Percentiles rank a stretch among this genome's conserved stretches.
These are phyloP conservation scores for Coemansia sp. DNA, from an alignment of 192 early-diverging fungal genomes.

Conservation along the genomic window DNA sequence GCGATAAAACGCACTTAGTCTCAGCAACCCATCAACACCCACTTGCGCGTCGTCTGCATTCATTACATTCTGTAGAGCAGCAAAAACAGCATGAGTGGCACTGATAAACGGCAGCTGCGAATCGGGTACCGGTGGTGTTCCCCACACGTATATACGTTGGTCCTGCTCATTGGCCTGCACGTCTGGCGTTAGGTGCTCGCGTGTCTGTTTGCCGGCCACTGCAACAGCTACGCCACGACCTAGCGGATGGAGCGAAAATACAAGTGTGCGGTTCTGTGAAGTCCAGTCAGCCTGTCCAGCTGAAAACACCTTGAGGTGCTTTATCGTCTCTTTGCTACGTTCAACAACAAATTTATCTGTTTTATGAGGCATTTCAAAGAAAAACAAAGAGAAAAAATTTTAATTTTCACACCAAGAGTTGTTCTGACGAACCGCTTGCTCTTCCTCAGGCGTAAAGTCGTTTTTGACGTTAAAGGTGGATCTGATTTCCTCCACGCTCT, in stretches of 20 bases:
- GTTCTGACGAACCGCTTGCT: slow-evolving; percentile 60
- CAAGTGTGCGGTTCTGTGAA: slow-evolving; percentile 35
- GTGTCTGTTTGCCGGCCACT: slow-evolving; percentile 25
- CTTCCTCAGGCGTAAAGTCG: slow-evolving; percentile 72
- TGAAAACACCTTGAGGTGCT: slow-evolving; percentile 26
- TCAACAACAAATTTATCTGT: slow-evolving; percentile 28
- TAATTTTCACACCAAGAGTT: slow-evolving; percentile 62
- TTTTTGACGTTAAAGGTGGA: slow-evolving; percentile 65
- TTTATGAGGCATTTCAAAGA: slow-evolving; percentile 16
- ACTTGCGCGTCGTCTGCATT: slow-evolving; percentile 3
- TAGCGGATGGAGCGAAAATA: slow-evolving; percentile 27
- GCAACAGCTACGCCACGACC: slow-evolving; percentile 21
- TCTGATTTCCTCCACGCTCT: slow-evolving; percentile 84
- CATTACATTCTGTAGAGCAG: slow-evolving; percentile 33
- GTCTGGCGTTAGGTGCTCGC: slow-evolving; percentile 8
- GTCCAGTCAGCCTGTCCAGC: slow-evolving; percentile 30
- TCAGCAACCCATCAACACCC: slow-evolving; percentile 16
- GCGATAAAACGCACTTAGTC: slow-evolving; percentile 42
- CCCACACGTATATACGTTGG: slow-evolving; percentile 27
- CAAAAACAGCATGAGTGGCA: slow-evolving; percentile 51
- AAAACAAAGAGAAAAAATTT: slow-evolving; percentile 6
- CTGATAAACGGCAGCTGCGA: slow-evolving; percentile 35
- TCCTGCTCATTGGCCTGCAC: slow-evolving; percentile 23
- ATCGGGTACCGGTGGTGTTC: slow-evolving; percentile 14
- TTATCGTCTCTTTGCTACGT: slow-evolving; percentile 25